phyloP scores from a whole-genome alignment of 208 protist species.

The Leishmania gerbilli region DNA sequence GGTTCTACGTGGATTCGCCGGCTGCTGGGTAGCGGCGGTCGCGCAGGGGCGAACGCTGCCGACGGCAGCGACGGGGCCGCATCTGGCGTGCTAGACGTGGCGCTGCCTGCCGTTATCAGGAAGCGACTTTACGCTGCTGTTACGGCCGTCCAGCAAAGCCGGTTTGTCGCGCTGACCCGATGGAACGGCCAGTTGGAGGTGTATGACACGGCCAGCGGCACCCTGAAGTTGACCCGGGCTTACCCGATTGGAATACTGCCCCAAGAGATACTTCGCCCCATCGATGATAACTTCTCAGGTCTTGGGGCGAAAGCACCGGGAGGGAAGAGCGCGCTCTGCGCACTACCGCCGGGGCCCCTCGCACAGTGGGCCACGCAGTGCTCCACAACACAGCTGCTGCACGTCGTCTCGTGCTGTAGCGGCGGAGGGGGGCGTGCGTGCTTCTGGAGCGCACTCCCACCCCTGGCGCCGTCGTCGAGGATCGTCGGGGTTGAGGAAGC shows the following conservation, averaged over 20 bases:
- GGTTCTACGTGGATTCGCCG: constrained; percentile 22
- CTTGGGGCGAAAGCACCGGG: neutral
- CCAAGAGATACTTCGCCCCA: constrained; percentile 17
- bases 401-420: constrained; percentile 66
- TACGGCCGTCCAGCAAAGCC: constrained; percentile 61
- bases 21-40: constrained; percentile 8
- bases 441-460: constrained; percentile 54
- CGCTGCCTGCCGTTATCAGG: constrained; percentile 8
- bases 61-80: neutral
- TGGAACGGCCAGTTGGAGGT: constrained; percentile 72
- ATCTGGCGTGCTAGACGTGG: neutral
- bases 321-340: neutral
- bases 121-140: constrained; percentile 52
- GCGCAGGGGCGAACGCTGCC: neutral
- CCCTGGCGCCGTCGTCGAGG: constrained; percentile 15
- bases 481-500: constrained; percentile 5
- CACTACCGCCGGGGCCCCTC: constrained; percentile 20
- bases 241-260: constrained; percentile 50
- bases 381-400: constrained; percentile 32
- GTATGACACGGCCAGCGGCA: constrained; percentile 30
- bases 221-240: constrained; percentile 24
- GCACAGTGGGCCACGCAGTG: constrained; percentile 47
- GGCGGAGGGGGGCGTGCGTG: constrained; percentile 39
- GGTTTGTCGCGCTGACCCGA: constrained; percentile 59
- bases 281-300: neutral